Percentiles rank a stretch among this genome's conserved stretches.
phyloP scores from a whole-genome alignment of 2,329 filamentous ascomycete genomes.

The Epichloe coenophiala region DNA sequence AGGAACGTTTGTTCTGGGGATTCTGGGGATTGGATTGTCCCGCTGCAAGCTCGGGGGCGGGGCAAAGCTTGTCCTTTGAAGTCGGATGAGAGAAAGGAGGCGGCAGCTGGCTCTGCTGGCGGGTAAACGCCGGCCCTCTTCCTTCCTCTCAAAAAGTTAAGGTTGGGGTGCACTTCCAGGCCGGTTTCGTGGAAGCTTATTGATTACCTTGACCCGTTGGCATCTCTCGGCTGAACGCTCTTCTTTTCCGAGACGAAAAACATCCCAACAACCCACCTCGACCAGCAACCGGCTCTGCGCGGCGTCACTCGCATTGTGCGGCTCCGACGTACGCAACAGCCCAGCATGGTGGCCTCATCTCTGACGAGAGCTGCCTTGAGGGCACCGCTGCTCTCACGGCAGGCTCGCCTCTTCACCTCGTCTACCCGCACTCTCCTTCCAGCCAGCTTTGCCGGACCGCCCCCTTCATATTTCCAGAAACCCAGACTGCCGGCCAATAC shows the following conservation, averaged over 20 bases:
- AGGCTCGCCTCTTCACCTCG: constrained; percentile 17
- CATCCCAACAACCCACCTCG: neutral
- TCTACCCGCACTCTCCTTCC: constrained; percentile 20
- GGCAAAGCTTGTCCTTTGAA: neutral
- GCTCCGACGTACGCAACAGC: constrained; percentile 6
- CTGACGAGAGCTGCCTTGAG: constrained; percentile 5
- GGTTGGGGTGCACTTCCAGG: neutral
- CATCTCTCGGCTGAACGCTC: neutral
- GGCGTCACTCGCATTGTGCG: constrained; percentile 4
- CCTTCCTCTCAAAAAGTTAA: neutral
- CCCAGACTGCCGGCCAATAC: constrained; percentile 78
- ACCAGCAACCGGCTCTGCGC: constrained; percentile 3
- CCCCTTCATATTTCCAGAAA: constrained; percentile 66
- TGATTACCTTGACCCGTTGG: neutral
- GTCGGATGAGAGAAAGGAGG: neutral
- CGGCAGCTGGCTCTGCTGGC: neutral
- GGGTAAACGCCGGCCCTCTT: constrained; percentile 7
- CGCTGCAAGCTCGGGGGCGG: neutral
- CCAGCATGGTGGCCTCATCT: constrained; percentile 5
- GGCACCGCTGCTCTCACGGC: constrained; percentile 5
- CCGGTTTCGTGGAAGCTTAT: neutral
- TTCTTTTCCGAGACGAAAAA: neutral
- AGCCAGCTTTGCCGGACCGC: constrained; percentile 15
- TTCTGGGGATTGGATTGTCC: neutral
- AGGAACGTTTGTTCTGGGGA: no score